Percentiles rank a stretch among this genome's conserved stretches.
phyloP scores from a whole-genome alignment of 1,139 yeast genomes.

The Debaryomyces singareniensis region DNA sequence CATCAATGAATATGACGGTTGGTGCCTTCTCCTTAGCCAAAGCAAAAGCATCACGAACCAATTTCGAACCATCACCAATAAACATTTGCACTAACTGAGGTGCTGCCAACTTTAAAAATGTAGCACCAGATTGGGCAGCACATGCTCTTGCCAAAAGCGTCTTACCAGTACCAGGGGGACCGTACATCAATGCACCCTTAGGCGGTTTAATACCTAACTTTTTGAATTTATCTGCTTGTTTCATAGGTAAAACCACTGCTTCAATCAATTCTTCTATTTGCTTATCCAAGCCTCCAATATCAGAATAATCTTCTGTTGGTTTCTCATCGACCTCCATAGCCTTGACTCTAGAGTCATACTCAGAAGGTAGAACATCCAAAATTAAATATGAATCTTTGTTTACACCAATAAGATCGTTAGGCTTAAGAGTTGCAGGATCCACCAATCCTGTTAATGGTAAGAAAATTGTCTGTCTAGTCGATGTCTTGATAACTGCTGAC shows the following conservation, averaged over 20 bases:
- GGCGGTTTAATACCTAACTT: conserved; percentile 94
- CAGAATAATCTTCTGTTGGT: conserved; percentile 94
- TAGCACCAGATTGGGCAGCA: conserved; percentile 99
- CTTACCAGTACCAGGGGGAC: conserved; percentile 99
- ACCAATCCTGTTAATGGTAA: conserved; percentile 94
- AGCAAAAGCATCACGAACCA: conserved; percentile 98
- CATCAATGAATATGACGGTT: conserved; percentile 94
- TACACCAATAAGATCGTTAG: conserved; percentile 95
- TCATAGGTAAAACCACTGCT: conserved; percentile 98
- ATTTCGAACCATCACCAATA: conserved; percentile 98
- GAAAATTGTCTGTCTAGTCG: conserved; percentile 95
- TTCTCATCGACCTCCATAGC: conserved; percentile 99
- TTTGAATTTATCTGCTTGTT: conserved; percentile 93
- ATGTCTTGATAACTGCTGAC: conserved; percentile 95
- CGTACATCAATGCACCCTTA: conserved; percentile 97
- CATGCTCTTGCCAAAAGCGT: conserved; percentile 96
- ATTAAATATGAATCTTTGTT: conserved; percentile 94
- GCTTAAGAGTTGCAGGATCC: conserved; percentile 80
- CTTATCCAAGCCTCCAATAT: conserved; percentile 96
- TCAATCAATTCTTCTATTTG: conserved; percentile 97
- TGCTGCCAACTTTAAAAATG: conserved; percentile 92
- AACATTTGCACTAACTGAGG: conserved; percentile 99
- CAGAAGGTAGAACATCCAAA: conserved; percentile 92
- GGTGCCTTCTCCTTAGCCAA: conserved; percentile 98
- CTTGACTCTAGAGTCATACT: conserved; percentile 94